Conservation (phyloP, 2,329 filamentous ascomycete species). For the Aspergillus pseudonomiae region DNA sequence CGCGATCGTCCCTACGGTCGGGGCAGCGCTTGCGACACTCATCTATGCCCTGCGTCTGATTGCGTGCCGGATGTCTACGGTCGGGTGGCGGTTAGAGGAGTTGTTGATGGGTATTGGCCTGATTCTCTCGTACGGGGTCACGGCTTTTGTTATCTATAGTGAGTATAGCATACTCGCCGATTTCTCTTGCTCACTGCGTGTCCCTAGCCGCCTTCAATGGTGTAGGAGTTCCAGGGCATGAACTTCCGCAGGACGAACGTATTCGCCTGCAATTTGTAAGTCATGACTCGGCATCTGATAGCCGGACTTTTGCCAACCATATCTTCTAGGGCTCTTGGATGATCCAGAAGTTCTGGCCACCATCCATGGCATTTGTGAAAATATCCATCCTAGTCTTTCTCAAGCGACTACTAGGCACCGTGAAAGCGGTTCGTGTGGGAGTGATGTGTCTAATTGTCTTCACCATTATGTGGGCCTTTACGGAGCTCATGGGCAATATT, state of each 20-base stretch:
- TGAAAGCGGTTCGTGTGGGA: slow-evolving; percentile 4
- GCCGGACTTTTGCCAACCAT: not conserved
- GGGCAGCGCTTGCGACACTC: slow-evolving; percentile 9
- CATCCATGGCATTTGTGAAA: slow-evolving; percentile 22
- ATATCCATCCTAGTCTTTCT: slow-evolving; percentile 24
- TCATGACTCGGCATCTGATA: not conserved
- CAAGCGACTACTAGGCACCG: slow-evolving; percentile 16
- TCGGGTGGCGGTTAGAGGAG: slow-evolving; percentile 11
- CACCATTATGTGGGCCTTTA: slow-evolving; percentile 18
- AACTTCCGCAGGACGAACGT: not conserved
- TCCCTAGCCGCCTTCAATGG: slow-evolving; percentile 17
- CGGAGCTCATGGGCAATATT: slow-evolving; percentile 21
- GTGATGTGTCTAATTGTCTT: slow-evolving; percentile 13
- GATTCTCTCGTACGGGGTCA: slow-evolving; percentile 14
- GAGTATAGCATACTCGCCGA: not conserved
- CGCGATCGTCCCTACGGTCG: slow-evolving; percentile 12
- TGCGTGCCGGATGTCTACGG: slow-evolving; percentile 4
- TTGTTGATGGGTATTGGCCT: slow-evolving; percentile 15
- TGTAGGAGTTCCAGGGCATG: slow-evolving; percentile 10
- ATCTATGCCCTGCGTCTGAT: slow-evolving; percentile 13
- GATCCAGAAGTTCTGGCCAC: slow-evolving; percentile 24
- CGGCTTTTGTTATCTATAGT: slow-evolving; percentile 15
- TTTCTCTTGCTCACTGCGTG: not conserved
- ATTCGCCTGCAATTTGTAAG: slow-evolving; percentile 3
- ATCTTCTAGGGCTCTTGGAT: slow-evolving; percentile 21